Conservation (phyloP, 768 basidiomycete species). For the Leucocoprinus leucothites region DNA sequence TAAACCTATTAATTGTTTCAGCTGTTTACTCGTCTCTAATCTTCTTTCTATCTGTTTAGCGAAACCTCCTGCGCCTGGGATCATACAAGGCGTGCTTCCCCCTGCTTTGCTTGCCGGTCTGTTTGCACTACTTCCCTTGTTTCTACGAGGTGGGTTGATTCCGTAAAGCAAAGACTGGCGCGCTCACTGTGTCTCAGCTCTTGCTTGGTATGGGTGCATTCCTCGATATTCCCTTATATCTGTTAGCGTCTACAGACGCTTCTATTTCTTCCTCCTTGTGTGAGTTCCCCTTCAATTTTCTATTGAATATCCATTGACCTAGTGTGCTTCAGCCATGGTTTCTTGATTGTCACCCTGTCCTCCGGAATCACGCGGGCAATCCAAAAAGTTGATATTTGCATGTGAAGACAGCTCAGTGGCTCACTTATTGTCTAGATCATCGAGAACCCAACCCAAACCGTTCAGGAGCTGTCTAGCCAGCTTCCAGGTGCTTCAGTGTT, state of each 20-base stretch:
- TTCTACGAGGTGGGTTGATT: conserved; percentile 46
- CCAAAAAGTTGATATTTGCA: conserved; percentile 20
- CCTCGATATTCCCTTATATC: conserved; percentile 68
- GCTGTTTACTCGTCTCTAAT: neutral
- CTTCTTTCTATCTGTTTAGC: conserved; percentile 19
- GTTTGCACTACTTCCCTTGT: conserved; percentile 57
- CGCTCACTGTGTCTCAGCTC: conserved; percentile 22
- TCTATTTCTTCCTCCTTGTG: conserved; percentile 64
- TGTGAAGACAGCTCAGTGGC: neutral
- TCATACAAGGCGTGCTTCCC: conserved; percentile 67
- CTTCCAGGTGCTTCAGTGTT: conserved; percentile 59
- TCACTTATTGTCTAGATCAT: conserved; percentile 28
- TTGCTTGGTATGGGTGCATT: conserved; percentile 70
- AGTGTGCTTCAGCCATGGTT: conserved; percentile 48
- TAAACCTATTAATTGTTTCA: neutral
- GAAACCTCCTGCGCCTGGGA: conserved; percentile 37
- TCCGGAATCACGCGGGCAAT: conserved; percentile 46
- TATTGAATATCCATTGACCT: neutral
- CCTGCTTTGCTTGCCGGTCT: conserved; percentile 60
- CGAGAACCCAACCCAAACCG: conserved; percentile 38
- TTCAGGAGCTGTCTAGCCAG: conserved; percentile 39
- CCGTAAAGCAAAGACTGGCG: neutral
- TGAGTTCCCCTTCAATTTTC: conserved; percentile 20
- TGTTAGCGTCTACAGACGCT: conserved; percentile 69
- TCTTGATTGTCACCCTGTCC: conserved; percentile 65